phyloP scores from a whole-genome alignment of 768 basidiomycete species.

The Aureoboletus auriporus region DNA sequence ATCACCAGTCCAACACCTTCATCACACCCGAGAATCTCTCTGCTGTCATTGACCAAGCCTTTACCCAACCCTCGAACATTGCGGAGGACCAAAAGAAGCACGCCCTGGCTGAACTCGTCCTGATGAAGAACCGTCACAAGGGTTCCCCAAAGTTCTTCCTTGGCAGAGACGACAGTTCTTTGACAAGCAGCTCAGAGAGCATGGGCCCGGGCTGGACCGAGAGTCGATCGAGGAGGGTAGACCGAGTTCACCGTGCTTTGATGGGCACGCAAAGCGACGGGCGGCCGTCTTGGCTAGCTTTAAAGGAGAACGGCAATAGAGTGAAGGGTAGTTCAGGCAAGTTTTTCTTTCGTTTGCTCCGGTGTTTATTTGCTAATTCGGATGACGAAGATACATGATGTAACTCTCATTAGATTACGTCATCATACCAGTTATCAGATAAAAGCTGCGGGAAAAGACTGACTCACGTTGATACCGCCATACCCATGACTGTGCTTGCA shows the following conservation, averaged over 20 bases:
- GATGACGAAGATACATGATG: too few relatives aligned
- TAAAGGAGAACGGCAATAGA: conserved; percentile 26
- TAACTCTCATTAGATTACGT: neutral
- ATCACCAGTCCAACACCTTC: conserved; percentile 71
- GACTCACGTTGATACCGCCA: neutral
- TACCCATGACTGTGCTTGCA: conserved; percentile 22
- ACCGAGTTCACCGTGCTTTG: conserved; percentile 22
- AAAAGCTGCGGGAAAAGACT: neutral
- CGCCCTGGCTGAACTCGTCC: conserved; percentile 10
- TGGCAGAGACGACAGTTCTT: conserved; percentile 19
- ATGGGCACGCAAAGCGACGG: conserved; percentile 30
- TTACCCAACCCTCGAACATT: conserved; percentile 30
- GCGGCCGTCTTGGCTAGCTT: conserved; percentile 29
- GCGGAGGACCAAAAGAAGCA: conserved; percentile 18
- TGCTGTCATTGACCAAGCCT: conserved; percentile 60
- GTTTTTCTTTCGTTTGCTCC: neutral
- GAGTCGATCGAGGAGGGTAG: conserved; percentile 22
- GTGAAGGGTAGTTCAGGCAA: conserved; percentile 14
- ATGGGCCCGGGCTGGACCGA: conserved; percentile 32
- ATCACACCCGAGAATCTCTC: conserved; percentile 69
- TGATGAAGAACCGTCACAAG: conserved; percentile 9
- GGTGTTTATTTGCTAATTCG: neutral
- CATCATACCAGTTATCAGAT: conserved; percentile 2
- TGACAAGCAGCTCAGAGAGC: conserved; percentile 9
- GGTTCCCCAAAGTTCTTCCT: conserved; percentile 24